Evolutionary conservation across 2,329 filamentous ascomycete genomes (phyloP), one percentile per base, ranked within the genome.

Genomic region (Alternaria sp.): DNA sequence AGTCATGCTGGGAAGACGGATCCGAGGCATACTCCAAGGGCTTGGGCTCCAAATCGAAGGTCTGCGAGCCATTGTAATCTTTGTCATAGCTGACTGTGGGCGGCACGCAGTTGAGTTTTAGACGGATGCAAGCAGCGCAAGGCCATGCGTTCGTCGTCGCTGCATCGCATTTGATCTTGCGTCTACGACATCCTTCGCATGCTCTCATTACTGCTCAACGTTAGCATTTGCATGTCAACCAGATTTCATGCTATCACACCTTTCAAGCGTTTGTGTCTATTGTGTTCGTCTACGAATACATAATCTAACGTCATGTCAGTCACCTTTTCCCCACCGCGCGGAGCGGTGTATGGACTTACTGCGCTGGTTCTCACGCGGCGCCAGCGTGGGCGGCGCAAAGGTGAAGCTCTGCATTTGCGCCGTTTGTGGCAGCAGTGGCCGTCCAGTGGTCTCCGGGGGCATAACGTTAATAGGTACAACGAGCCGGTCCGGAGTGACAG

Each of bases 271-370:
- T 98, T 98, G 81, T 98, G 95, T 66, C 95, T 91, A 82, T 98
- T 98, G 80, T 98, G 95, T 80, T 98, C 94, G 80, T 98, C 94
- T 59, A 98, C 95, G 76, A 98, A 98, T 72, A 98, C 95, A 91
- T 97, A 98, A 79, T 97, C 94, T 96, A 72, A 61, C 46, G 75
- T 26, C 42, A 38, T 48, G 64, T 77, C 64, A 74, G 66, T 57
- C 36, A 24, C n/a, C 18, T 20, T 32, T 7, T 39, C n/a, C 20
- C 34, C 34, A 26, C 34, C n/a, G 26, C 43, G 42, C 38, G 38
- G 18, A 57, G 39, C 41, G 44, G 48, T 46, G 62, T 48, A 57
- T 38, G 51, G 48, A 77, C 89, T 84, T 84, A 94, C 91, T 94
- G 83, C 94, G 94, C 75, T 94, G 91, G 62, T 91, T 92, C 79